Evolutionary conservation across 495 filamentous ascomycete species (phyloP).

Genomic region (Talaromyces wortmannii): DNA sequence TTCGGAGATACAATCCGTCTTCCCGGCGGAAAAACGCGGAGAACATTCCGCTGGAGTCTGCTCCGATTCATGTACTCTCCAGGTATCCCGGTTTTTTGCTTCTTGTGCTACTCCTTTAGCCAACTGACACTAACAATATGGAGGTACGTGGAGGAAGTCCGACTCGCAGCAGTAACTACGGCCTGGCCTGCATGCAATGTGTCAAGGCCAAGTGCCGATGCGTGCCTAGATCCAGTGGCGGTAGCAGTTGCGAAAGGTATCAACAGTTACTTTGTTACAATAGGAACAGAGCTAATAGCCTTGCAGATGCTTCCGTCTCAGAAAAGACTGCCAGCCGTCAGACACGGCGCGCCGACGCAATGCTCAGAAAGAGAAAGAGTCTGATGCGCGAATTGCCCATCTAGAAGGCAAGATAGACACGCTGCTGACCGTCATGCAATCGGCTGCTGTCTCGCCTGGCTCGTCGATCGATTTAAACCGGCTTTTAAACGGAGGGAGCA

Average conservation of each 20-base stretch:
- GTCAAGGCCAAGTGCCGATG: conserved; percentile 25
- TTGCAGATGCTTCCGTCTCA: conserved; percentile 37
- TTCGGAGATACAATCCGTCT: background rate
- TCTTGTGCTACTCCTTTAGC: background rate
- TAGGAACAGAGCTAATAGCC: background rate
- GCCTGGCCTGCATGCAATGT: conserved; percentile 20
- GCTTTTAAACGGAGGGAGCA: background rate
- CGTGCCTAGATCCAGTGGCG: conserved; percentile 11
- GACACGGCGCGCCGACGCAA: conserved; percentile 23
- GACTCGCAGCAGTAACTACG: conserved; percentile 12
- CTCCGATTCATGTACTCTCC: background rate
- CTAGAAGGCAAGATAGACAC: conserved; percentile 32
- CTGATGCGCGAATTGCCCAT: conserved; percentile 38
- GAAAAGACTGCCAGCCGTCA: conserved; percentile 29
- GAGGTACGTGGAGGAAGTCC: background rate
- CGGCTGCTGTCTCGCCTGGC: conserved; percentile 7
- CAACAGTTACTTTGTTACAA: background rate
- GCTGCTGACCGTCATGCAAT: conserved; percentile 14
- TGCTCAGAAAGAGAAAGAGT: conserved; percentile 16
- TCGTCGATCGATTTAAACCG: background rate
- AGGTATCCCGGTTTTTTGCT: background rate
- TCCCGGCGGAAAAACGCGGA: background rate
- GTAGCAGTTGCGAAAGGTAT: conserved; percentile 16
- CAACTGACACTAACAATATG: background rate
- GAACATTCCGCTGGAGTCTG: background rate